These are phyloP conservation scores for Geosmithia morbida DNA, from an alignment of 2,329 filamentous ascomycete genomes.

Conservation along the genomic window DNA sequence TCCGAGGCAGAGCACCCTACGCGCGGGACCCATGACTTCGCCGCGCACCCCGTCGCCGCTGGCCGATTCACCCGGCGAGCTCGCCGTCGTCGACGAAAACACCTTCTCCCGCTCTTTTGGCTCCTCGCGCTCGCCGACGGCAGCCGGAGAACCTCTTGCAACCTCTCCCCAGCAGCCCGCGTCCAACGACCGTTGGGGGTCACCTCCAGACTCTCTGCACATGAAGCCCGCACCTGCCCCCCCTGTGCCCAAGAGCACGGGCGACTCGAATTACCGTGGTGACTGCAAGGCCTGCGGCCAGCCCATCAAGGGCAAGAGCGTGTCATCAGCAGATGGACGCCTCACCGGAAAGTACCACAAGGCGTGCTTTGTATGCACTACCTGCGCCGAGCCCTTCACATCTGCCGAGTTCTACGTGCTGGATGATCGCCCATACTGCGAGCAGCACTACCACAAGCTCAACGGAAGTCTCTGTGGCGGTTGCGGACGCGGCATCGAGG, in stretches of 20 bases:
- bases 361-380: slow-evolving; percentile 81
- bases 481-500: slow-evolving; percentile 80
- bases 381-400: slow-evolving; percentile 66
- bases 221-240: slow-evolving; percentile 4
- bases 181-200: background rate
- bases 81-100: slow-evolving; percentile 7
- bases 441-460: slow-evolving; percentile 80
- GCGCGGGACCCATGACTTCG: slow-evolving; percentile 17
- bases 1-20: slow-evolving; percentile 4
- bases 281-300: slow-evolving; percentile 72
- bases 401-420: slow-evolving; percentile 90
- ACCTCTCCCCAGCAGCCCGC: background rate
- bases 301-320: slow-evolving; percentile 75
- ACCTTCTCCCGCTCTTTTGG: background rate
- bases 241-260: slow-evolving; percentile 18
- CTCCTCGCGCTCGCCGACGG: background rate
- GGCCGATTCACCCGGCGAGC: slow-evolving; percentile 12
- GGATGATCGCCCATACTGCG: slow-evolving; percentile 76
- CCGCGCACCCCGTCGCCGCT: slow-evolving; percentile 10
- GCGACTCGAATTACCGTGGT: slow-evolving; percentile 42
- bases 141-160: background rate
- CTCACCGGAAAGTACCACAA: slow-evolving; percentile 92
- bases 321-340: slow-evolving; percentile 85
- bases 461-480: slow-evolving; percentile 74
- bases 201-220: background rate